phyloP scores from a whole-genome alignment of 116 monocot species.

The Papilionanthe hybrid region DNA sequence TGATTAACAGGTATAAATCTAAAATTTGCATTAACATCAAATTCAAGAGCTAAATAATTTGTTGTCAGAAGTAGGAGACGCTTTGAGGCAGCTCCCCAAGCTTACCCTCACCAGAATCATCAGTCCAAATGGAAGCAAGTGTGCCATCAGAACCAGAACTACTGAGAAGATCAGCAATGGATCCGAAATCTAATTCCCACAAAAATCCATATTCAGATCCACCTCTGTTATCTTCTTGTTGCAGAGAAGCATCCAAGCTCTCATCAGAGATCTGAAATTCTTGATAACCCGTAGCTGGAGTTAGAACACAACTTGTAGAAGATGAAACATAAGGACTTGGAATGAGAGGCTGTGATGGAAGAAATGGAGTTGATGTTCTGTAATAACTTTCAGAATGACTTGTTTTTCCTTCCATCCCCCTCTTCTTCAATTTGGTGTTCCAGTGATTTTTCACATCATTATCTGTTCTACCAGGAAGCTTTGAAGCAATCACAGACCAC shows the following conservation, averaged over 20 bases:
- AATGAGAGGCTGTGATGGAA: background rate
- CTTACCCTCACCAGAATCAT: background rate
- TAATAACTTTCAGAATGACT: background rate
- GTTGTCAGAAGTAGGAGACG: background rate
- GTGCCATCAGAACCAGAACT: background rate
- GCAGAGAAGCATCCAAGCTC: background rate
- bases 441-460: conserved; percentile 77
- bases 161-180: conserved; percentile 3
- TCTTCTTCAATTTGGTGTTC: conserved; percentile 74
- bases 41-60: background rate
- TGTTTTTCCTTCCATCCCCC: conserved; percentile 10
- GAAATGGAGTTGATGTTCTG: background rate
- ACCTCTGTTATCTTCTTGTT: background rate
- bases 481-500: conserved; percentile 64
- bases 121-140: background rate
- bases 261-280: conserved; percentile 7
- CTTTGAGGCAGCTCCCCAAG: background rate
- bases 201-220: conserved; percentile 7
- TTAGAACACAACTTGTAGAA: background rate
- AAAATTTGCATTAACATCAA: background rate
- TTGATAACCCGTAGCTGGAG: background rate
- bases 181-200: background rate
- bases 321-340: background rate
- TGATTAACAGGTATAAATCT: background rate
- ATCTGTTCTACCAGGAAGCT: conserved; percentile 58